Conservation (phyloP, 2,329 filamentous ascomycete species). For the Rosellinia necatrix region DNA sequence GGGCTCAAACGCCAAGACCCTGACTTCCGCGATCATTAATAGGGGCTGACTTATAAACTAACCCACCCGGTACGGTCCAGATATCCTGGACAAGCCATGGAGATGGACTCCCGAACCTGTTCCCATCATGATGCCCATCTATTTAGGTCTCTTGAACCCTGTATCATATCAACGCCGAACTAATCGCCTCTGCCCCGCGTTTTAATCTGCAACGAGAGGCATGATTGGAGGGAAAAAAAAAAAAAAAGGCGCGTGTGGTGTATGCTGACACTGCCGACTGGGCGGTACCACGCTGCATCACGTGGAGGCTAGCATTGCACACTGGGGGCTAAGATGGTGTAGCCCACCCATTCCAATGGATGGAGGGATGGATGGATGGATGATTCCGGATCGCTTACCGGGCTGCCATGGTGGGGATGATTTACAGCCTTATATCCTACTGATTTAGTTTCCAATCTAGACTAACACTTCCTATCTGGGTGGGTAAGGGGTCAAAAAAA, state of each 20-base stretch:
- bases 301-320: slow-evolving; percentile 6
- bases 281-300: neutral
- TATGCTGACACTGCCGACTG: slow-evolving; percentile 1
- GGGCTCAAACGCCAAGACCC: no score
- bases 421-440: neutral
- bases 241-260: no score
- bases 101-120: no score
- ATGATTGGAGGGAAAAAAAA: neutral
- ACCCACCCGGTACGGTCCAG: no score
- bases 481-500: no score
- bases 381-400: neutral
- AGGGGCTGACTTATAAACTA: no score
- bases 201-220: neutral
- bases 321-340: slow-evolving; percentile 13
- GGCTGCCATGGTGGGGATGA: neutral
- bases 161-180: neutral
- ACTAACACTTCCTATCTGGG: no score
- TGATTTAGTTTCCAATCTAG: neutral
- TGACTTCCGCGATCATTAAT: no score
- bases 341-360: neutral
- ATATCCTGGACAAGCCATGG: no score
- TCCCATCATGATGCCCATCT: no score
- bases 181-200: neutral
- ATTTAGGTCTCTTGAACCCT: no score
- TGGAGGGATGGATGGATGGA: neutral